Percentiles rank a stretch among this genome's conserved stretches.
Evolutionary conservation across 2,329 filamentous ascomycete genomes (phyloP).

Genomic region (Trichoderma cornu-damae): DNA sequence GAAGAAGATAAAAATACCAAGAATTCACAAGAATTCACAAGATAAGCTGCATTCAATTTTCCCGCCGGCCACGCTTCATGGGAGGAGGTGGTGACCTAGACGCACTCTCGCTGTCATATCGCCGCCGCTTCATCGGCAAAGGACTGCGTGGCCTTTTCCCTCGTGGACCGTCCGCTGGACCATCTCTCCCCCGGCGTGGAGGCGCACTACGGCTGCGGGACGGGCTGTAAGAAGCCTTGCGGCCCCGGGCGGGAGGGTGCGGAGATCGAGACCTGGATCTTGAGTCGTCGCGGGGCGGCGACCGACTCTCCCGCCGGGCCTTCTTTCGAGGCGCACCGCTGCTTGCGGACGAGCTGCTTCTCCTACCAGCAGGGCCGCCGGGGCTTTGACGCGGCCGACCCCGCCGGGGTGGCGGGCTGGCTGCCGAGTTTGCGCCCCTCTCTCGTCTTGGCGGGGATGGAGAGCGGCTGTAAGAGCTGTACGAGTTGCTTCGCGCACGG

Average conservation of each 20-base stretch:
- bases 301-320: constrained; percentile 26
- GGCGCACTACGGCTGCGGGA: constrained; percentile 21
- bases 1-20: background rate
- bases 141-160: constrained; percentile 25
- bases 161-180: constrained; percentile 9
- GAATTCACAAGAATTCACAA: background rate
- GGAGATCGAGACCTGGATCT: constrained; percentile 28
- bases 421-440: constrained; percentile 19
- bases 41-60: constrained; percentile 20
- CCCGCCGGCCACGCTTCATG: constrained; percentile 31
- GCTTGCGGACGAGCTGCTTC: constrained; percentile 35
- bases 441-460: constrained; percentile 26
- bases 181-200: constrained; percentile 15
- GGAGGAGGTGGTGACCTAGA: constrained; percentile 32
- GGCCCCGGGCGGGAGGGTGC: constrained; percentile 23
- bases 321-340: constrained; percentile 26
- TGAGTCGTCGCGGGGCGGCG: constrained; percentile 32
- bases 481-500: constrained; percentile 29
- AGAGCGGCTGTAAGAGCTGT: constrained; percentile 32
- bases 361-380: constrained; percentile 22
- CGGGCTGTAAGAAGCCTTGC: constrained; percentile 25
- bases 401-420: constrained; percentile 25
- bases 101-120: constrained; percentile 29
- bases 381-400: constrained; percentile 22
- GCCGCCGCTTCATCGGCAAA: constrained; percentile 29